Base-by-base conservation (phyloP, 768 basidiomycete genomes). In the Hygrophoropsis aurantiaca region DNA sequence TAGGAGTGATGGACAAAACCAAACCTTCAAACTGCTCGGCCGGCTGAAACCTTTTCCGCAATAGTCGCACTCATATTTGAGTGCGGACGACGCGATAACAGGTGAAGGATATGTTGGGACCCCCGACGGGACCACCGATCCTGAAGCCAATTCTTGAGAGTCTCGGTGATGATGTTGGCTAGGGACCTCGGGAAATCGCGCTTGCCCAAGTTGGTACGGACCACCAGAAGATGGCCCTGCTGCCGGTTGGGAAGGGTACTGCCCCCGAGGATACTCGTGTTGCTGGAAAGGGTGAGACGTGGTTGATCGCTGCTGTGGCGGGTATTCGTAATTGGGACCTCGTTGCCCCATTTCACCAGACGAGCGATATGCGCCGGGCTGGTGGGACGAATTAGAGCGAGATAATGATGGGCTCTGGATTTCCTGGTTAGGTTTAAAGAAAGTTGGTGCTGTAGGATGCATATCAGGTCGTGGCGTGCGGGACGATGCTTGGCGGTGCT, bases 31-130 rank as follows among this genome's bases (percentile, higher is more conserved):
- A 67, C 88, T 91, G 52, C 87, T 90, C 0, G 88, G 88, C 20
- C 88, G 78, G 58, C 79, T 90, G 67, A 91, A 91, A 16, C 82
- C 81, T 62, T 90, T 91, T 23, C 84, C 82, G 61, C 88, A 91
- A 64, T 85, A 88, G 25, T 63, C 68, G 58, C 88, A 91, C 55
- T 88, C 86, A 58, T 90, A 90, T 65, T 84, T 86, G 45, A 74
- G 57, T 15, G 65, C 44, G 18, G 77, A 67, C 38, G 72, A 46
- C 49, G 48, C 46, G 20, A 54, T 42, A 18, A 37, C 4, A 16
- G 50, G 16, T 9, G 66, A 49, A 10, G 56, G 37, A 30, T 54
- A 57, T 52, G 51, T 10, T 45, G 47, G 20, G 44, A 19, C 33
- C 58, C 41, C 65, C 23, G 52, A 34, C 19, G 38, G 37, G 36